Evolutionary conservation across 75 land plant genomes (phyloP).

Genomic region (Pinus taeda): DNA sequence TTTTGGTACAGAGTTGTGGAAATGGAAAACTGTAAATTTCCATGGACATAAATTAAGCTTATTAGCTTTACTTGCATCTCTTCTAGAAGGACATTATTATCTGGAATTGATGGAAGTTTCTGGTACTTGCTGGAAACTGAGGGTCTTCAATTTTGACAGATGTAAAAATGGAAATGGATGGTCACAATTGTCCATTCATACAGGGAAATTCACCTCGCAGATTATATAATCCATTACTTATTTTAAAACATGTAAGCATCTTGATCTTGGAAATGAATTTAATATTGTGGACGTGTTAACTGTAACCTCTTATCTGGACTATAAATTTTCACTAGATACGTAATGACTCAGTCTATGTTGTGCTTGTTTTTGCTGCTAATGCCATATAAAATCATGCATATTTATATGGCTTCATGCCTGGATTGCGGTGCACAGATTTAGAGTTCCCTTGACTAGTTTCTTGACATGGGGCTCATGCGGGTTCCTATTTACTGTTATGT

Average conservation of each 20-base stretch:
- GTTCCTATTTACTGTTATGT: not conserved
- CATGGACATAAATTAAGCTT: not conserved
- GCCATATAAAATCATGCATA: not conserved
- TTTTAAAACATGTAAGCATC: not conserved
- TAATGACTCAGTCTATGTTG: not conserved
- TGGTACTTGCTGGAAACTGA: not conserved
- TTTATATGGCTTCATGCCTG: not conserved
- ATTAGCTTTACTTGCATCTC: not conserved
- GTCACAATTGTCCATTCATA: not conserved
- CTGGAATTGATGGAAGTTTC: not conserved
- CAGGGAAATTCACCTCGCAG: not conserved
- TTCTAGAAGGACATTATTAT: no score
- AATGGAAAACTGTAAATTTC: not conserved
- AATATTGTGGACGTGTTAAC: no score
- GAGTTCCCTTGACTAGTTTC: not conserved
- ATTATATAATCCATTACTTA: not conserved
- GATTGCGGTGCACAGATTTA: not conserved
- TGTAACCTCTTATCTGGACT: not conserved
- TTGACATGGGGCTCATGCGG: not conserved
- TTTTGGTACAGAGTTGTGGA: not conserved
- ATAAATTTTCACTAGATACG: not conserved
- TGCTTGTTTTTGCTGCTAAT: not conserved
- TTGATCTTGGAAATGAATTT: not conserved
- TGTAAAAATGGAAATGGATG: not conserved
- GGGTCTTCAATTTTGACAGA: conserved; percentile 1